phyloP scores from a whole-genome alignment of 164 flowering plant species.

The Annona squamosa region DNA sequence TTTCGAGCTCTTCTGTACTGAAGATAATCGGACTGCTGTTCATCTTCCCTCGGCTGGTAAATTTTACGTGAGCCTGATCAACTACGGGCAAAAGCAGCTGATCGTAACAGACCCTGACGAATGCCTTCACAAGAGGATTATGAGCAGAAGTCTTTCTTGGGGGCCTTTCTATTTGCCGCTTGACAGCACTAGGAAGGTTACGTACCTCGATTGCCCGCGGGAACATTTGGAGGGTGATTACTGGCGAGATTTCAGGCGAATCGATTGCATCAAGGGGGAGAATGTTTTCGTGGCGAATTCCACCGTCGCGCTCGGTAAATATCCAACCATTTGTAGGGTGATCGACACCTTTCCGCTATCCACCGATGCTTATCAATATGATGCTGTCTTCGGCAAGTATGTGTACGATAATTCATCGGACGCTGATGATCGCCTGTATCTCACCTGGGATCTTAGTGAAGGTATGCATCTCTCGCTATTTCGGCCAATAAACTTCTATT shows the following conservation, averaged over 20 bases:
- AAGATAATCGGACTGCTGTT: not conserved
- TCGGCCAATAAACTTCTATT: no score
- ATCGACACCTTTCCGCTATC: not conserved
- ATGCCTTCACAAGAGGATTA: conserved; percentile 1
- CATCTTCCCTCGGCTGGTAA: not conserved
- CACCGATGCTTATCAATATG: not conserved
- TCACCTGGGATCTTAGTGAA: not conserved
- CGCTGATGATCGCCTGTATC: not conserved
- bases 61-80: not conserved
- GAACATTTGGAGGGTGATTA: not conserved
- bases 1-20: not conserved
- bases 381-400: not conserved
- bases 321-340: not conserved
- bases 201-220: not conserved
- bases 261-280: no score
- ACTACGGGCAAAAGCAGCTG: not conserved
- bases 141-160: not conserved
- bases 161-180: conserved; percentile 1
- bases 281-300: not conserved
- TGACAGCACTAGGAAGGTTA: not conserved
- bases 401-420: not conserved
- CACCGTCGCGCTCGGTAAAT: not conserved
- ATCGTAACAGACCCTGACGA: not conserved
- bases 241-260: no score
- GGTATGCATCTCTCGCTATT: not conserved